Evolutionary conservation across 2,329 filamentous ascomycete genomes (phyloP).

Genomic region (Colletotrichum lini): DNA sequence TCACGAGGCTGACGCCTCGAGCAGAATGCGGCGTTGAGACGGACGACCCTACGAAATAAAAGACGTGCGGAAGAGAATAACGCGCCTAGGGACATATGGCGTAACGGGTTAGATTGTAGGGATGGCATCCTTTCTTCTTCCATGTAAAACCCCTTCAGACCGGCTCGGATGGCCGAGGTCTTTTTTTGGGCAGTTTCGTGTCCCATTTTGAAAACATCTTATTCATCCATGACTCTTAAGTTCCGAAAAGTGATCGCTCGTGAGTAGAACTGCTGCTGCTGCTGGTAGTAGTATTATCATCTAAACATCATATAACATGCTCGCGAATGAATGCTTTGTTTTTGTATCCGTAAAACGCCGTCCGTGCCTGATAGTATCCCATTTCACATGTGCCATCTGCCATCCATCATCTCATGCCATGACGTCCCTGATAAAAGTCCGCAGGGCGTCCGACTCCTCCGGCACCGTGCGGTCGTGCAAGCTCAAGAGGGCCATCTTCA

Average conservation of each 20-base stretch:
- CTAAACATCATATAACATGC: background rate
- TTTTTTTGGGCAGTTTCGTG: slow-evolving; percentile 25
- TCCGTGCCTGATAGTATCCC: background rate
- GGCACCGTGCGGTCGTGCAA: slow-evolving; percentile 65
- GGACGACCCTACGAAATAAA: background rate
- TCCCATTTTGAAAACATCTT: slow-evolving; percentile 34
- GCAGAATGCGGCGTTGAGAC: slow-evolving; percentile 46
- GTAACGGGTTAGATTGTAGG: slow-evolving; percentile 39
- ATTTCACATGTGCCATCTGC: background rate
- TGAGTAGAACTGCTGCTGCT: background rate
- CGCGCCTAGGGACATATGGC: slow-evolving; percentile 20
- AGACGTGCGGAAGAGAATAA: background rate
- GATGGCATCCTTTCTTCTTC: slow-evolving; percentile 22
- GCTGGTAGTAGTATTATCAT: too few relatives aligned
- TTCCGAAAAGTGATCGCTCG: background rate
- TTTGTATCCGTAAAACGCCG: slow-evolving; percentile 24
- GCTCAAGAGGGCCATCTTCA: slow-evolving; percentile 56
- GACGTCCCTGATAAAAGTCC: slow-evolving; percentile 60
- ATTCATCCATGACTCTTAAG: background rate
- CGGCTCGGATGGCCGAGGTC: slow-evolving; percentile 27
- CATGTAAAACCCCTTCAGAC: slow-evolving; percentile 35
- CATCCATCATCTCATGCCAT: slow-evolving; percentile 47
- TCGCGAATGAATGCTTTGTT: background rate
- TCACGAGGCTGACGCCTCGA: slow-evolving; percentile 49
- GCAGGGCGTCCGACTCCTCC: slow-evolving; percentile 65